Evolutionary conservation across 306 rosid genomes (phyloP).

Genomic region (Heteromeles arbutifolia): DNA sequence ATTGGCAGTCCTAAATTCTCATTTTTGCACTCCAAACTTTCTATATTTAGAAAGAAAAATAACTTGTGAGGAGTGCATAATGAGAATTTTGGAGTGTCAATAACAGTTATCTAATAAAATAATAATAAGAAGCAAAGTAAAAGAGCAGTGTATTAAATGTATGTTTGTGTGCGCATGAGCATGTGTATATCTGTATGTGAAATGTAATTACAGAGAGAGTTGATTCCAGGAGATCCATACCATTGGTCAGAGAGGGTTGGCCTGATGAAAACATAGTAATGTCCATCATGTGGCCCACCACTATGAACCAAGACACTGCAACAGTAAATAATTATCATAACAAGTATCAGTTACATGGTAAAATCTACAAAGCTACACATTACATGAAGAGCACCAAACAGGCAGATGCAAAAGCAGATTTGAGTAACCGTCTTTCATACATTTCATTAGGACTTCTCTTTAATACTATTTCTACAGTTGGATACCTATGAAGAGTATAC

Average conservation of each 20-base stretch:
- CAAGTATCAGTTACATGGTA: background rate
- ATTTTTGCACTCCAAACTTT: too few species aligned
- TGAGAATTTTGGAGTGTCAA: too few species aligned
- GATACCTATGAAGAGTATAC: slow-evolving; percentile 82
- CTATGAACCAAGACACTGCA: slow-evolving; percentile 93
- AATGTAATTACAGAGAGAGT: background rate
- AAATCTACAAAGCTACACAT: background rate
- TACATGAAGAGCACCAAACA: background rate
- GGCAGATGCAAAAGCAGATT: background rate
- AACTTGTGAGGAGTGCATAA: too few species aligned
- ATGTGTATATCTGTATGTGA: background rate
- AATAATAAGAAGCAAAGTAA: background rate
- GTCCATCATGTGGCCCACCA: slow-evolving; percentile 94
- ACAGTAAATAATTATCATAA: slow-evolving; percentile 12
- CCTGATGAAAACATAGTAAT: slow-evolving; percentile 80
- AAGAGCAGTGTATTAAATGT: background rate
- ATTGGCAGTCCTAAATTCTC: too few species aligned
- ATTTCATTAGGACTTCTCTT: background rate
- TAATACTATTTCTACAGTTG: background rate
- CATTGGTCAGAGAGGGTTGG: slow-evolving; percentile 87
- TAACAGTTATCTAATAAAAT: too few species aligned
- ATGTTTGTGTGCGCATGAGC: background rate
- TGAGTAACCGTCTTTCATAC: background rate
- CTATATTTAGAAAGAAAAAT: too few species aligned
- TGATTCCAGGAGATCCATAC: slow-evolving; percentile 31